Base-by-base conservation (phyloP, 495 filamentous ascomycete genomes). In the Geopyxis carbonaria region DNA sequence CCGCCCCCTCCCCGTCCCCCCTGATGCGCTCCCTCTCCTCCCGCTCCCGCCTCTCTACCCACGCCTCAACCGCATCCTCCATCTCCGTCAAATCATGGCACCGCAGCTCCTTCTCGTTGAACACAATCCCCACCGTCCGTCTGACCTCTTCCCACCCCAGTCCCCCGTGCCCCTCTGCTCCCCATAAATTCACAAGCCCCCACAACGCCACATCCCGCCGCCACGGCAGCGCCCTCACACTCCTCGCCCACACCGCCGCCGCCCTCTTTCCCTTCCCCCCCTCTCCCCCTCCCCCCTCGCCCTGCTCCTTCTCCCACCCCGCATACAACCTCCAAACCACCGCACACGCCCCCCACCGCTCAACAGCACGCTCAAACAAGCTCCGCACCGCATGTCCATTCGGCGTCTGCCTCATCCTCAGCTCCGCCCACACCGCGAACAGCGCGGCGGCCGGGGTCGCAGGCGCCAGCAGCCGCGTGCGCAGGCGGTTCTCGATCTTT, bases 301-400 rank as follows among this genome's bases (percentile, higher is more conserved):
- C 48, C 4, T 55, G 53, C 42, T 55, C 59, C 2, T 59, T 45
- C 38, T 61, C 63, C 15, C 57, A 43, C 22, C 59, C 46, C 14
- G 84, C 56, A 48, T 80, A 87, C 15, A 68, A 56, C 46, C 67
- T 64, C 80, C 81, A 89, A 20, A 85, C 45, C 0, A 63, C 59
- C 4, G 69, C 57, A 38, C 57, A 64, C 18, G 57, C 56, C 34
- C 47, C 55, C 11, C 51, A 45, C 16, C 51, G 50, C n/a, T 60
- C 52, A 4, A 87, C 57, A 1, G 80, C 80, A 22, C 64, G 66
- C 56, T 89, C 83, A 43, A 89, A 85, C 1, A 76, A 69, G 2
- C 70, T 64, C 11, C 72, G 71, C 2, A 68, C 63, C 2, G 78
- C 71, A 48, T 80, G 64, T 0, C 59, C 43, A 14, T 72, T 82